Evolutionary conservation across 805 yeast genomes (phyloP), one percentile per base, ranked within the genome.

Genomic region (Hagleromyces aurorensis): DNA sequence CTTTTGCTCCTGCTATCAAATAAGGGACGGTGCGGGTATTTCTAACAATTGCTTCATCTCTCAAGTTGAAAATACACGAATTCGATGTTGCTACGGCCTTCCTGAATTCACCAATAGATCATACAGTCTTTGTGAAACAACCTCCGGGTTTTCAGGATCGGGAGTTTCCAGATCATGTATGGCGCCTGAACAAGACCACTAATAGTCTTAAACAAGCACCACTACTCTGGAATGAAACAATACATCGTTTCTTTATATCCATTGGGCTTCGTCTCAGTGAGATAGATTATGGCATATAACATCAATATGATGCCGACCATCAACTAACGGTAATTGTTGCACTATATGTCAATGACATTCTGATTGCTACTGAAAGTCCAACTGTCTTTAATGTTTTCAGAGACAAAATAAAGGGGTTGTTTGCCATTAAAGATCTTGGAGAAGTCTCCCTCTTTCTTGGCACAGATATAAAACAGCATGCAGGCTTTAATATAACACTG

Each of bases 141-240:
- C 32, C 36, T 9, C 36, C 39, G 7, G 29, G 34, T 5, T 31
- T 36, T 25, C 10, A 7, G 3, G 26, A 32, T 19, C 7, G n/a
- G 4, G 3, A 22, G 3, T 30, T 28, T 17, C 33, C 36, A 5
- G 34, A 29, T 11, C 25, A 19, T 26, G 37, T 34, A 5, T 37
- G 42, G 42, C 27, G 33, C 19, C 21, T 40, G 13, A 16, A 23
- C 12, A 30, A 32, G 17, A 37, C 31, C 4, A 32, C 37, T 31
- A 37, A 40, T 30, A 40, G 42, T 16, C 20, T 37, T 5, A 37
- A 37, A 25, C 43, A 40, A 16, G 27, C 37, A 3, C 44, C 39
- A 3, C 14, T 54, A 48, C 16, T 55, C 52, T 19, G 48, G 57
- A 32, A 47, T 46, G 38, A 52, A 44, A 37, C 46, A 44, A 36